A percentile compares a stretch with the other conserved stretches of the same genome.
Evolutionary conservation across 106 monocot species (phyloP).

Genomic region (Hemerocallis citrina): DNA sequence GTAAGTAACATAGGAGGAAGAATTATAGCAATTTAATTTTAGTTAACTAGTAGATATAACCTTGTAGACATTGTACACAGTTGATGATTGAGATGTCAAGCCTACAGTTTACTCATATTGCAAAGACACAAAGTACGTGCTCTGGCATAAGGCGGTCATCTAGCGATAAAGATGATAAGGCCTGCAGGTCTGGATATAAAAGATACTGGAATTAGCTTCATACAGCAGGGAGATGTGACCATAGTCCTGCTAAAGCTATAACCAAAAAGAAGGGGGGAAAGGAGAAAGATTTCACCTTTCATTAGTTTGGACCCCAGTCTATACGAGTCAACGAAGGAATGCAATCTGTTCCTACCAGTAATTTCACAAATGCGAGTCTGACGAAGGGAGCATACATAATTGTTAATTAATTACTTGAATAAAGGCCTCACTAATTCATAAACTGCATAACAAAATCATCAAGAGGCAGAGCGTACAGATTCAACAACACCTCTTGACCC

Average conservation of each 20-base stretch:
- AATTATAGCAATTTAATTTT: not conserved
- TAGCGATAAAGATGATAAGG: slow-evolving; percentile 19
- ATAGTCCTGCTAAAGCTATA: not conserved
- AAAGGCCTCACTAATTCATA: not conserved
- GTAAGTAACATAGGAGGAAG: not conserved
- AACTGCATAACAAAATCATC: too few relatives aligned
- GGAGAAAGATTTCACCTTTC: slow-evolving; percentile 63
- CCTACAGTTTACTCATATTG: slow-evolving; percentile 26
- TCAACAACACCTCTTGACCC: slow-evolving; percentile 35
- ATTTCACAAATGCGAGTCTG: slow-evolving; percentile 37
- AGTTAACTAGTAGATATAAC: slow-evolving; percentile 5
- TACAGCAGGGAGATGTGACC: not conserved
- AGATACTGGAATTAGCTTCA: not conserved
- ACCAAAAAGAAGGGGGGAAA: not conserved
- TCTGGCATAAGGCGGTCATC: slow-evolving; percentile 74
- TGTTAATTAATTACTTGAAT: too few relatives aligned
- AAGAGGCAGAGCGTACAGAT: slow-evolving; percentile 35
- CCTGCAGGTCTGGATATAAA: slow-evolving; percentile 38
- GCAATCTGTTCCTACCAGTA: slow-evolving; percentile 32
- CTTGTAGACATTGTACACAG: slow-evolving; percentile 61
- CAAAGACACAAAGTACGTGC: slow-evolving; percentile 57
- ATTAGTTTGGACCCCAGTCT: slow-evolving; percentile 45
- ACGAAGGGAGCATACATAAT: slow-evolving; percentile 2
- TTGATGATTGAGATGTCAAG: not conserved
- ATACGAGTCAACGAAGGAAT: slow-evolving; percentile 60